Evolutionary conservation across 768 basidiomycete species (phyloP).

Genomic region (Pholiota molesta): DNA sequence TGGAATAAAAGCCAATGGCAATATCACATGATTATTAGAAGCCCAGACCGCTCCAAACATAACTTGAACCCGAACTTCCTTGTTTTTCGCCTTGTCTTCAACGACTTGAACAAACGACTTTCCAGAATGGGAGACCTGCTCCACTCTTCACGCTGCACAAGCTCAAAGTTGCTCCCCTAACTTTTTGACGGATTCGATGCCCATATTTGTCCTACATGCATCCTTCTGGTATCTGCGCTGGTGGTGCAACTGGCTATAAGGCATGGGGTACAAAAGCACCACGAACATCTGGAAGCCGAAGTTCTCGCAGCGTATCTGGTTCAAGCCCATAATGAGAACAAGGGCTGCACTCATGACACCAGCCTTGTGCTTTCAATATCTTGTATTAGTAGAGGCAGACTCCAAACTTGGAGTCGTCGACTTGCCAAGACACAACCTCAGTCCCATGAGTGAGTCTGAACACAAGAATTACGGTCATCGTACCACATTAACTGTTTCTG

Average conservation of each 20-base stretch:
- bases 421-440: too few species aligned
- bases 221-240: neutral
- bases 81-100: neutral
- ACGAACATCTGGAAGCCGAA: neutral
- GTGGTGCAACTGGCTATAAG: neutral
- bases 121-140: neutral
- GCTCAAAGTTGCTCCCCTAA: neutral
- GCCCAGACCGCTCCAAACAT: neutral
- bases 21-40: neutral
- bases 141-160: neutral
- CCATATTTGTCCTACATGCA: neutral
- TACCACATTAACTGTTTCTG: too few species aligned
- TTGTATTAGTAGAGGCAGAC: neutral
- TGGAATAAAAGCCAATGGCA: slow-evolving; percentile 5
- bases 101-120: neutral
- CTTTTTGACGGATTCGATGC: neutral
- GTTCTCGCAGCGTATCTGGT: neutral
- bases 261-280: neutral
- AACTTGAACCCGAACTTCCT: neutral
- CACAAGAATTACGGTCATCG: too few species aligned
- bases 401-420: neutral
- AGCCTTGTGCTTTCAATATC: neutral
- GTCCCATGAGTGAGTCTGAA: too few species aligned
- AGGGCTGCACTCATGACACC: neutral
- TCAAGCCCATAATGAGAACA: neutral